Evolutionary conservation across 441 rosid genomes (phyloP).

Genomic region (Populus hybrid): DNA sequence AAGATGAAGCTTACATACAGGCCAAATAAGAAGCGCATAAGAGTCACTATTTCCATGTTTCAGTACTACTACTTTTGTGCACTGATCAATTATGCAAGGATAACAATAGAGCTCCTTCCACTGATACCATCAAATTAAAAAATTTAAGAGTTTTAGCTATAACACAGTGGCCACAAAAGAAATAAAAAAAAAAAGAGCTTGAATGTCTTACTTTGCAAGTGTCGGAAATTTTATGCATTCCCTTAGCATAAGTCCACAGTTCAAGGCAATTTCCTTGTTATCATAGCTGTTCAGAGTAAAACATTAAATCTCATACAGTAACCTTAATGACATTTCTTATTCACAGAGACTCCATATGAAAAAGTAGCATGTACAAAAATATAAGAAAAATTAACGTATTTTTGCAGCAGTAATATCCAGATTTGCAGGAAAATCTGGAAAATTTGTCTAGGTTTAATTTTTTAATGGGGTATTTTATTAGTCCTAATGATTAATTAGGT

Average conservation of each 20-base stretch:
- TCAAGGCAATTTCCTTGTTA: conserved; percentile 88
- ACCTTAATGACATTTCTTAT: not conserved
- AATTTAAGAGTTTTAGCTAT: not conserved
- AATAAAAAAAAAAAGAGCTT: conserved; percentile 13
- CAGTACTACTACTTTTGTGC: not conserved
- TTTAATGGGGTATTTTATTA: too few species aligned
- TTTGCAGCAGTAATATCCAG: not conserved
- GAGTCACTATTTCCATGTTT: not conserved
- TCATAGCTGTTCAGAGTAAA: conserved; percentile 68
- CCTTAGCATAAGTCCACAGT: conserved; percentile 87
- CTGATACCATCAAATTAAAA: not conserved
- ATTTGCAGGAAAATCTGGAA: not conserved
- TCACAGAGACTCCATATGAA: too few species aligned
- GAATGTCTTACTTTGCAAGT: conserved; percentile 81
- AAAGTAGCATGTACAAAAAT: too few species aligned
- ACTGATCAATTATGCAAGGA: conserved; percentile 8
- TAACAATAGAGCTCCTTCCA: not conserved
- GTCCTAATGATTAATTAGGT: too few species aligned
- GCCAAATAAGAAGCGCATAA: not conserved
- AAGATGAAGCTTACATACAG: not conserved
- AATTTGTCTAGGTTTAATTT: too few species aligned
- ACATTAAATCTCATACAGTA: conserved; percentile 11
- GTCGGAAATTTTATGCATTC: conserved; percentile 93
- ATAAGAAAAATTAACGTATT: too few species aligned
- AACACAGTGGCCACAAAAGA: conserved; percentile 1